Evolutionary conservation across 192 early-diverging fungal species (phyloP), one percentile per base, ranked within the genome.

Genomic region (Oehlia diaphana): DNA sequence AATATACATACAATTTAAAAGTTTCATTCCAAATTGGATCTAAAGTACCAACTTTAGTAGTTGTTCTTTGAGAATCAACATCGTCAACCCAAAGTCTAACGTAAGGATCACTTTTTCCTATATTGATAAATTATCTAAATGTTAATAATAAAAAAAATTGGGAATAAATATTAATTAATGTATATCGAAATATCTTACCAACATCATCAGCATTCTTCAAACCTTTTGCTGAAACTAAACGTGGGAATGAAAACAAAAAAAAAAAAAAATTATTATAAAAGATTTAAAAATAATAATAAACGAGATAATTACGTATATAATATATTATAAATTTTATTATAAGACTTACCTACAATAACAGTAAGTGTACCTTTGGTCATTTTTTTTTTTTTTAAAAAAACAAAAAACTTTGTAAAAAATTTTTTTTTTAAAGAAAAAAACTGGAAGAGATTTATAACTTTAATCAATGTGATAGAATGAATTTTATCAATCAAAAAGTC

Each of bases 21-120:
- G 63, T 72, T 78, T 84, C 76, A 73, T 84, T 79, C 83, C 83
- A 84, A 19, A 70, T 68, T 37, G 83, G 83, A 16, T 74, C 35
- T 42, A 79, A 65, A 31, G 62, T 80, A 69, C 65, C 67, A 2
- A 47, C n/a, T 35, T 72, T 35, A 3, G 62, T 72, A 3, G 14
- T 65, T 3, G 83, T 84, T 28, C 67, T 69, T 63, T 84, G 80
- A 77, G 79, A 71, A 64, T 81, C 79, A 8, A 47, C 68, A 42
- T 80, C 78, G 39, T 81, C 77, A 39, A 84, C 31, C 80, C 78
- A 82, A 64, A 84, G 47, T 67, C 79, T 77, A 47, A 76, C 67
- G 39, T 76, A 74, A 7, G 71, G 72, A 49, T 73, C 71, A 58
- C 72, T 23, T 53, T 73, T 53, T 58, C 53, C 53, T 58, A 19